Evolutionary conservation across 1,284 basidiomycete species (phyloP).

Genomic region (Anthracocystis panici-leucophaei): DNA sequence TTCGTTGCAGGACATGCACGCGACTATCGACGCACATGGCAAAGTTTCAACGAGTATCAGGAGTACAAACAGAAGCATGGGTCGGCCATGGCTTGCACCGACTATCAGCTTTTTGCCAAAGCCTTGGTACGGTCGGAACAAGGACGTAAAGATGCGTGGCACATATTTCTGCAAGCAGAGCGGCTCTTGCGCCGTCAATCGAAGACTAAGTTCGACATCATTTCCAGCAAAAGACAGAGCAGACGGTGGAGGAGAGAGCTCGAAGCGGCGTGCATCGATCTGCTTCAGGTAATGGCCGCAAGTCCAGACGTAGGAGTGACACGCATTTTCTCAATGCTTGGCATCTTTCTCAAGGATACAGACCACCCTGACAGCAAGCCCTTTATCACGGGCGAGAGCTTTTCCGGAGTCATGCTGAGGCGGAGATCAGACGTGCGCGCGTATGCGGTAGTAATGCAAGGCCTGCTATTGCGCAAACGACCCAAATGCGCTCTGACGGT

Average conservation of each 20-base stretch:
- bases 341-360: constrained; percentile 6
- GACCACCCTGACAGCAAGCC: background rate
- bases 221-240: background rate
- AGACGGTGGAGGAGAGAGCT: constrained; percentile 1
- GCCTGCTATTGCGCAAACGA: constrained; percentile 12
- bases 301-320: constrained; percentile 14
- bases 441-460: constrained; percentile 41
- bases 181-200: background rate
- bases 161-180: constrained; percentile 21
- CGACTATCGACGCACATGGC: constrained; percentile 11
- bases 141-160: constrained; percentile 24
- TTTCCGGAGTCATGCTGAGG: constrained; percentile 11
- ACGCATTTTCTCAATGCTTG: constrained; percentile 18
- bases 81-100: constrained; percentile 4
- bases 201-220: no score
- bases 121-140: constrained; percentile 20
- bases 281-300: constrained; percentile 26
- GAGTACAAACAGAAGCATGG: constrained; percentile 7
- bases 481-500: constrained; percentile 16
- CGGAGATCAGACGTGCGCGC: constrained; percentile 15
- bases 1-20: constrained; percentile 21
- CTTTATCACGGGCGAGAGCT: background rate
- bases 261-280: constrained; percentile 3
- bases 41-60: constrained; percentile 19
- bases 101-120: constrained; percentile 29